Evolutionary conservation across 495 filamentous ascomycete species (phyloP), one percentile per base, ranked within the genome.

Genomic region (Neurospora pannonica): DNA sequence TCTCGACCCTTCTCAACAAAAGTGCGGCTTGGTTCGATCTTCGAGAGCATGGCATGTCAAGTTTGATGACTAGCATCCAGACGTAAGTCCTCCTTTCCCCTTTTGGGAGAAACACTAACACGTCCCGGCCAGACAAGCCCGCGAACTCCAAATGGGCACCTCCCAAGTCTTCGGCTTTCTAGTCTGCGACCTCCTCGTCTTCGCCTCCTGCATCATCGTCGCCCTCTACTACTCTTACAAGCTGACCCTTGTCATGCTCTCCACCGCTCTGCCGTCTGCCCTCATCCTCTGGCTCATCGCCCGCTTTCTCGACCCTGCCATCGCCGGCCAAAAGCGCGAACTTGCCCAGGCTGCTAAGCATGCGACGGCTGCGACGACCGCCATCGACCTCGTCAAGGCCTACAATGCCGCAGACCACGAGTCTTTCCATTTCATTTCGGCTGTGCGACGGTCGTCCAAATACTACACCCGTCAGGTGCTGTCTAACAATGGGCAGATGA

Each of bases 381-480:
- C 88, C 5, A 95, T 99, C 67, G 94, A 97, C 73, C 89, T 92
- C 0, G 94, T 98, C 77, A 98, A 98, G 80, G 91, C 88, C 40
- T 93, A 92, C 83, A 97, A 97, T 79, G 93, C 90, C 2, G 88
- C 94, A 76, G 85, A 88, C 19, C 85, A 90, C 21, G 95, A 97
- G 79, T 81, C 87, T 2, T 86, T 85, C 77, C 89, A 89, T 75
- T 98, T 94, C 80, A 78, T 84, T 5, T 81, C 74, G 15, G 85
- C 86, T 0, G 89, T 94, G 36, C 83, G 84, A 67, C 76, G 81
- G 31, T 92, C 94, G 2, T 90, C 90, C 37, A 80, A 80, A 31
- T 87, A 87, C 54, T 97, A 95, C 79, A 80, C 89, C 24, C 81
- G 85, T 42, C 93, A 95, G 78, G 92, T 91, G 3, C 83, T 87